Evolutionary conservation across 1,139 yeast genomes (phyloP).

Genomic region (Lizanozyma gosingica): DNA sequence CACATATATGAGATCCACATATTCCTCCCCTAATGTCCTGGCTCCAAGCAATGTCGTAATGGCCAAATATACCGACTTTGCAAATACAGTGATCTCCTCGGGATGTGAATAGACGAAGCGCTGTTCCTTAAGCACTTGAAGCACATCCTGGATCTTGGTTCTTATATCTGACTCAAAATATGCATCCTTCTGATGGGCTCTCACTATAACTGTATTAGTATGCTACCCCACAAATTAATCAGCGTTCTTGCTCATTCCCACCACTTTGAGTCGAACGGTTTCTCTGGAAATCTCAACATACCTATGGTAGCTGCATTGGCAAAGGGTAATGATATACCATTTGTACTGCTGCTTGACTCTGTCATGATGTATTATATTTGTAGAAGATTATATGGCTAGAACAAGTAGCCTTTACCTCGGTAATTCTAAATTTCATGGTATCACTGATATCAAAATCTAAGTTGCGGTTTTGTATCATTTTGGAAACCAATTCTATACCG

Average conservation of each 20-base stretch:
- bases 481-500: too few species aligned
- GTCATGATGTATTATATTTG: neutral
- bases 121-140: conserved; percentile 55
- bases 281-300: conserved; percentile 16
- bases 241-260: conserved; percentile 9
- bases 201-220: conserved; percentile 27
- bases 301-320: conserved; percentile 38
- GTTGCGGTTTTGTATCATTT: conserved; percentile 4
- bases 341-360: neutral
- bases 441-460: conserved; percentile 1
- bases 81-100: conserved; percentile 49
- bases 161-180: conserved; percentile 54
- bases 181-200: conserved; percentile 85
- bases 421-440: conserved; percentile 6
- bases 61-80: conserved; percentile 53
- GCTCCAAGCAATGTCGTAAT: conserved; percentile 71
- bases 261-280: conserved; percentile 9
- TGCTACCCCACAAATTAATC: neutral
- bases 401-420: conserved; percentile 13
- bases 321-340: conserved; percentile 15
- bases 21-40: conserved; percentile 88
- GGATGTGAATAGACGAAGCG: conserved; percentile 58
- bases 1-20: conserved; percentile 75
- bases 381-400: conserved; percentile 6
- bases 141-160: conserved; percentile 46